Evolutionary conservation across 176 grass and related monocot genomes (phyloP).

Genomic region (Musa itinerans): DNA sequence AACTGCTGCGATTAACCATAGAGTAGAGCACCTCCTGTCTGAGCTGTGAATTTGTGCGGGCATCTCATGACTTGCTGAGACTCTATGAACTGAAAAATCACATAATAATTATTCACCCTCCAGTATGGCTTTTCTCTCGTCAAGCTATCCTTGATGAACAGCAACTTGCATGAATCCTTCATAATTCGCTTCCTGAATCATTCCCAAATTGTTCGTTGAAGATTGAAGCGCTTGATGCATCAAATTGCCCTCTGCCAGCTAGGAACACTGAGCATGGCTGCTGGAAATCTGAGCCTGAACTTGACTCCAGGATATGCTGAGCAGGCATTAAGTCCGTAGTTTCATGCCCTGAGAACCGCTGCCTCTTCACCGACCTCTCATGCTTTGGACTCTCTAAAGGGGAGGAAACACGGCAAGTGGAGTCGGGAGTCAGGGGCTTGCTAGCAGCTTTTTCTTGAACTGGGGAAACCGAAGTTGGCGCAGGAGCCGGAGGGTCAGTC

Average conservation of each 20-base stretch:
- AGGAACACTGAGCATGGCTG: constrained; percentile 6
- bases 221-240: constrained; percentile 10
- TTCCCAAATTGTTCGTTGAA: constrained; percentile 15
- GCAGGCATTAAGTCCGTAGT: constrained; percentile 8
- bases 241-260: background rate
- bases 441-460: background rate
- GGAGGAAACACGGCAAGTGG: constrained; percentile 15
- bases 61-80: background rate
- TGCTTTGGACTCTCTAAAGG: constrained; percentile 14
- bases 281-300: constrained; percentile 18
- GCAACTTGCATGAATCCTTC: constrained; percentile 2
- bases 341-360: background rate
- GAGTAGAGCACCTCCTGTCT: background rate
- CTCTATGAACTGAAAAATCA: background rate
- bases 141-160: background rate
- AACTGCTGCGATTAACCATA: background rate
- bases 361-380: constrained; percentile 22
- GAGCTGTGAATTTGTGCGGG: background rate
- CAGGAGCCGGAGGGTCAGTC: constrained; percentile 25
- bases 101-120: background rate
- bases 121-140: background rate
- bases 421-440: constrained; percentile 24
- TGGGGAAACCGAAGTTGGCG: constrained; percentile 23
- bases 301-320: constrained; percentile 12
- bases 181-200: constrained; percentile 23